These are phyloP conservation scores for Eucalyptus dawsonii DNA, from an alignment of 345 rosid genomes.

Conservation along the genomic window DNA sequence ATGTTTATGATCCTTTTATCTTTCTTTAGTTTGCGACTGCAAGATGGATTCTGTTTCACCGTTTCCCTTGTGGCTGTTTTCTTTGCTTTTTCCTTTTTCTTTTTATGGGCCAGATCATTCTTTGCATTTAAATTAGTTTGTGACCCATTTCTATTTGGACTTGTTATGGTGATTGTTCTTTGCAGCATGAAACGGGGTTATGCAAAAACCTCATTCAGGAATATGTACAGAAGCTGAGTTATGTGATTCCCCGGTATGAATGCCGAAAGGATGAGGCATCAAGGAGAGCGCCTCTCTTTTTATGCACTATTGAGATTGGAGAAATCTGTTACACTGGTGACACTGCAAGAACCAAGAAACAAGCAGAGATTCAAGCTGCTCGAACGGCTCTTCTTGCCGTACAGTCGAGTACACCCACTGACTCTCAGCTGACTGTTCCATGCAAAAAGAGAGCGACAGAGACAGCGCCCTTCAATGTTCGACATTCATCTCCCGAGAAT, in stretches of 20 bases:
- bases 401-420: slow-evolving; percentile 18
- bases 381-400: slow-evolving; percentile 79
- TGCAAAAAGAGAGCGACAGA: too few species aligned
- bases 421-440: slow-evolving; percentile 26
- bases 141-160: not conserved
- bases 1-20: not conserved
- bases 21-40: not conserved
- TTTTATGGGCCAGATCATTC: not conserved
- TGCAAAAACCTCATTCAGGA: slow-evolving; percentile 90
- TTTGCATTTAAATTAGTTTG: not conserved
- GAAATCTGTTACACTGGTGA: slow-evolving; percentile 70
- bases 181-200: slow-evolving; percentile 75
- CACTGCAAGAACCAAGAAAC: slow-evolving; percentile 55
- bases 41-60: not conserved
- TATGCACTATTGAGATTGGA: slow-evolving; percentile 73
- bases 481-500: too few species aligned
- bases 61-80: not conserved
- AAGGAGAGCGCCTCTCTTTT: slow-evolving; percentile 21
- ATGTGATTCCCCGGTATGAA: slow-evolving; percentile 57
- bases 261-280: slow-evolving; percentile 34
- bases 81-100: not conserved
- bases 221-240: slow-evolving; percentile 89
- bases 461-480: too few species aligned
- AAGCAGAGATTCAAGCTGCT: slow-evolving; percentile 89
- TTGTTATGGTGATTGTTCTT: not conserved